These are phyloP conservation scores for Candida sanyaensis DNA, from an alignment of 1,139 yeast species.

Conservation along the genomic window DNA sequence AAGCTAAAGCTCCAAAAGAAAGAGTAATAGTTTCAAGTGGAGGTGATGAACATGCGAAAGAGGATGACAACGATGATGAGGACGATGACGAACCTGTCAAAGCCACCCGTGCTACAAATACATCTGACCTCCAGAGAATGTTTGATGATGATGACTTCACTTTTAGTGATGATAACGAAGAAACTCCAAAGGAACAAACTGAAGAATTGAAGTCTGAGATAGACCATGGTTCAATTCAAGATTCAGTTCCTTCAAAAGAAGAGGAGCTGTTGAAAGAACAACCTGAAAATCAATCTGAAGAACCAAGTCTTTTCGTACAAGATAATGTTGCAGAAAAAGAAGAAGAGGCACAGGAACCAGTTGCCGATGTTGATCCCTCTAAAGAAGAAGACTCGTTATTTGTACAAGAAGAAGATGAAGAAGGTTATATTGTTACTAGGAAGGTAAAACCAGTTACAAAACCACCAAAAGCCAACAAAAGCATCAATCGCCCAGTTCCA, in stretches of 20 bases:
- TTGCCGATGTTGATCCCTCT: conserved; percentile 3
- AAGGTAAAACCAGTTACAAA: conserved; percentile 21
- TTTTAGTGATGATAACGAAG: conserved; percentile 20
- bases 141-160: conserved; percentile 17
- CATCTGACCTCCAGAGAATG: conserved; percentile 19
- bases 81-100: conserved; percentile 6
- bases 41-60: conserved; percentile 19
- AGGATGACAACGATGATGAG: conserved; percentile 11
- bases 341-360: conserved; percentile 5
- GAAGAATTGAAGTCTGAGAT: background rate
- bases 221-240: background rate
- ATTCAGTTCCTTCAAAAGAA: conserved; percentile 3
- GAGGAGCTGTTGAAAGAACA: conserved; percentile 4
- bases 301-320: conserved; percentile 11
- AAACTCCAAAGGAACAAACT: conserved; percentile 4
- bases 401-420: conserved; percentile 35
- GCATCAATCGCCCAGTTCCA: conserved; percentile 6
- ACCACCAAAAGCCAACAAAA: conserved; percentile 13
- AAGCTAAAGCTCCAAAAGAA: conserved; percentile 33
- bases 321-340: conserved; percentile 12
- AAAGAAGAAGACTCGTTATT: conserved; percentile 13
- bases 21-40: conserved; percentile 34
- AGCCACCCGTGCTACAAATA: conserved; percentile 8
- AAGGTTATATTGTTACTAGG: conserved; percentile 40
- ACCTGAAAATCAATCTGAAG: conserved; percentile 6